Conservation (phyloP, 163 green algal genomes). For the Scenedesmus sp. region DNA sequence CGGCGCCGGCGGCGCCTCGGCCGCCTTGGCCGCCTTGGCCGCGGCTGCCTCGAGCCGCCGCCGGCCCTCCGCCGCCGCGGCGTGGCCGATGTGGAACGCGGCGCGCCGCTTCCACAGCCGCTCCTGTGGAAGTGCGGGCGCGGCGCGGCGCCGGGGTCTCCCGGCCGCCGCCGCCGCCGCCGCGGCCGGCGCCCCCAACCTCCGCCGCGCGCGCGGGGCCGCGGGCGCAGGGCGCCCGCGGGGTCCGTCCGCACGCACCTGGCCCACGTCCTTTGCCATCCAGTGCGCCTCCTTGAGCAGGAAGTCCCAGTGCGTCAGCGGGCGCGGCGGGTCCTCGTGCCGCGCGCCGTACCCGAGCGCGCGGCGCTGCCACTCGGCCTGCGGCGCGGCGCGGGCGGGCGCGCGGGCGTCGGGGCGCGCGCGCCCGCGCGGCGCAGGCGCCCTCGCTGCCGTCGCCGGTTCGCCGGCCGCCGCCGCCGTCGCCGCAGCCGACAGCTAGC, state of each 20-base stretch:
- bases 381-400: not conserved
- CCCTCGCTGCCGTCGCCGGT: not conserved
- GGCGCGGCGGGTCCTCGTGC: constrained; percentile 31
- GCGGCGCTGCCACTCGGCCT: constrained; percentile 33
- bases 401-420: no score
- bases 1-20: no score
- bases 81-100: constrained; percentile 35
- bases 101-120: constrained; percentile 42
- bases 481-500: not conserved
- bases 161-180: no score
- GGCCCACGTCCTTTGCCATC: constrained; percentile 38
- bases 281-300: constrained; percentile 35
- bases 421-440: not conserved
- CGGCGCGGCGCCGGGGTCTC: no score
- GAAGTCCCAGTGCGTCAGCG: constrained; percentile 30
- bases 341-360: constrained; percentile 13
- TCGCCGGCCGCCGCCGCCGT: not conserved
- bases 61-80: constrained; percentile 32
- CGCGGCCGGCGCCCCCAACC: no score
- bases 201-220: no score
- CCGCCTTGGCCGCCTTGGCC: constrained; percentile 6
- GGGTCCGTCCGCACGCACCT: no score
- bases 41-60: constrained; percentile 13
- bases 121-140: no score
- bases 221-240: no score